A percentile compares a stretch with the other conserved stretches of the same genome.
These are phyloP conservation scores for Ophiostoma montium DNA, from an alignment of 2,329 filamentous ascomycete species.

Conservation along the genomic window DNA sequence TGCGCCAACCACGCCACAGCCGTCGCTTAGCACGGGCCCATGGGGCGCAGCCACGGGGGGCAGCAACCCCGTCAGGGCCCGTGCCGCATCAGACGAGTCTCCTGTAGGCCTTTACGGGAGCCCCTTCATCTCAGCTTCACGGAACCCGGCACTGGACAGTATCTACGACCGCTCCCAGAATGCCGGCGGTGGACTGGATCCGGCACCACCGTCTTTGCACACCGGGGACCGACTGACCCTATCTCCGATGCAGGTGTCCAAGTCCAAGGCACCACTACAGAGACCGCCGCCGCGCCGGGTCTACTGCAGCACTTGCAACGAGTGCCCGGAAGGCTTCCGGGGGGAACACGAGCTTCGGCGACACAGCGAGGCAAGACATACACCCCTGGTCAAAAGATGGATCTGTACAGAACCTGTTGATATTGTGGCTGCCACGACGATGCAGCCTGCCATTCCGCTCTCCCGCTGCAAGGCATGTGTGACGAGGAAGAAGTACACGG, in stretches of 20 bases:
- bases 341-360: slow-evolving; percentile 70
- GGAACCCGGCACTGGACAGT: not conserved
- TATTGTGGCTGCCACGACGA: slow-evolving; percentile 16
- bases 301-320: slow-evolving; percentile 55
- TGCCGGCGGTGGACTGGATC: not conserved
- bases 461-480: slow-evolving; percentile 71
- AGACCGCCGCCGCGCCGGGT: slow-evolving; percentile 43
- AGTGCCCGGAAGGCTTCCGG: slow-evolving; percentile 66
- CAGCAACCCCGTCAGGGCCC: not conserved
- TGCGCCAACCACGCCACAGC: not conserved
- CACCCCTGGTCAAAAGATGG: slow-evolving; percentile 38
- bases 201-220: not conserved
- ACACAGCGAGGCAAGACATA: slow-evolving; percentile 55
- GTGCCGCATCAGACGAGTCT: not conserved
- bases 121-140: not conserved
- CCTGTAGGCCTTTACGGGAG: not conserved
- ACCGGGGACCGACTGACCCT: slow-evolving; percentile 23
- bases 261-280: slow-evolving; percentile 32
- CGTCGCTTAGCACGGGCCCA: not conserved
- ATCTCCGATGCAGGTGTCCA: slow-evolving; percentile 27
- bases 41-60: not conserved
- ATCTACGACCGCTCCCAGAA: not conserved
- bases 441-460: slow-evolving; percentile 36
- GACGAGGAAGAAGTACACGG: slow-evolving; percentile 65
- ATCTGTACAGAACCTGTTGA: slow-evolving; percentile 41